phyloP scores from a whole-genome alignment of 1,139 yeast genomes.

The Geotrichum phurueaensis region DNA sequence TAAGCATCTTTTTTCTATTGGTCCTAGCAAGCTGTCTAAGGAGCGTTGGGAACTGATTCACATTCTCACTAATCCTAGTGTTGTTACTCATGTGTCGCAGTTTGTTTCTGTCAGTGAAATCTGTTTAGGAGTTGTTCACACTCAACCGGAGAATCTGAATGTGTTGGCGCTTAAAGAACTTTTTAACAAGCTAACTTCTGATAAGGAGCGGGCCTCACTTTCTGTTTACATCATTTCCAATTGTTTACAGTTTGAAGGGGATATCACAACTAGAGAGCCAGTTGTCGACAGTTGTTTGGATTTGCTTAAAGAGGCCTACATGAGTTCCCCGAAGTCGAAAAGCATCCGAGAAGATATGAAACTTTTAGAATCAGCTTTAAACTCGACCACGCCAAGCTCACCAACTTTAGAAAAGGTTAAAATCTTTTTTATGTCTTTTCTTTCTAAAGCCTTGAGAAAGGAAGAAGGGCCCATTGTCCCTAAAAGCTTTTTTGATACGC shows the following conservation, averaged over 20 bases:
- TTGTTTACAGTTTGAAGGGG: background rate
- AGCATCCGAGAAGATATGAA: conserved; percentile 1
- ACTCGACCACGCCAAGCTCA: background rate
- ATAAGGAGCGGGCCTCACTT: conserved; percentile 1
- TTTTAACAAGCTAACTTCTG: background rate
- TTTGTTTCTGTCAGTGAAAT: conserved; percentile 6
- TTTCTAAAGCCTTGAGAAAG: background rate
- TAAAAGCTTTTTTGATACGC: background rate
- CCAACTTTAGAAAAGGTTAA: background rate
- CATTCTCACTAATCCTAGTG: conserved; percentile 5
- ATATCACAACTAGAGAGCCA: background rate
- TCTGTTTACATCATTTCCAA: conserved; percentile 4
- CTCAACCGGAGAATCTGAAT: background rate
- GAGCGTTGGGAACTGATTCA: conserved; percentile 1
- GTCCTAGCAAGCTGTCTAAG: background rate
- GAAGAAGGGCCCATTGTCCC: background rate
- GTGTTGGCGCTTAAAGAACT: background rate
- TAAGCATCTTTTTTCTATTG: background rate
- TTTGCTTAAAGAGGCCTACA: background rate
- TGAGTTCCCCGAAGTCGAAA: background rate
- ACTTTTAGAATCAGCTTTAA: background rate
- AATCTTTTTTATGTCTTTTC: background rate
- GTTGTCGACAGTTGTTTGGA: conserved; percentile 1
- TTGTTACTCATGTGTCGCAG: conserved; percentile 4
- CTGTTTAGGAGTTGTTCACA: background rate